Evolutionary conservation across 1,139 yeast genomes (phyloP), one percentile per base, ranked within the genome.

Genomic region (Komagataea norvegica): DNA sequence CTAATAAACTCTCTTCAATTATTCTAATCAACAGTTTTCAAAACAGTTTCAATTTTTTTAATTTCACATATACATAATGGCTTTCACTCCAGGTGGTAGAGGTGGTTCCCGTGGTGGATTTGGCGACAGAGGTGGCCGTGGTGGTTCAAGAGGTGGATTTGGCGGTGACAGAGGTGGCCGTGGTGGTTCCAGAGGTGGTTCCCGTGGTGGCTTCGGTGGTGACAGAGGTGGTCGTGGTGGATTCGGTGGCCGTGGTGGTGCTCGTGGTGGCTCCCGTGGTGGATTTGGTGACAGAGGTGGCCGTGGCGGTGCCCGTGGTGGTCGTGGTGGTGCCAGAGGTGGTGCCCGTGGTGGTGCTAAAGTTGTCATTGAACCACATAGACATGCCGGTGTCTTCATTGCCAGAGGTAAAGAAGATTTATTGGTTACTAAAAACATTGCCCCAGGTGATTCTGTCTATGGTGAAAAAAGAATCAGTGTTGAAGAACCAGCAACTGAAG

Each of bases 381-480:
- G 95, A 72, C 97, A 89, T 64, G 95, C 91, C 38, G 91, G 91
- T 79, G 95, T 91, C 52, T 91, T 80, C 79, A 88, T 91, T 68
- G 98, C 97, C 64, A 88, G 97, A 74, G 98, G 98, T 66, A 91
- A 91, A 72, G 98, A 91, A 74, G 98, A 93, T 77, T 77, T 91
- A 64, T 76, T 91, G 60, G 96, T 93, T 50, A 91, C 98, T 60
- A 91, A 83, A 73, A 91, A 91, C 76, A 68, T 81, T 61, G 95
- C 96, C 34, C 98, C 98, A 59, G 99, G 99, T 67, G 97, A 89
- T 67, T 79, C 95, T 41, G 95, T 88, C 41, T 91, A 91, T 70
- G 96, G 97, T 59, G 98, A 91, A 74, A 91, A 91, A 80, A 79
- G 98, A 74, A 75, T 91, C 48, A 70, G 94, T 40, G 77, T 91